A percentile compares a stretch with the other conserved stretches of the same genome.
These are phyloP conservation scores for Phytophthora lateralis DNA, from an alignment of 352 stramenopile genomes.

Conservation along the genomic window DNA sequence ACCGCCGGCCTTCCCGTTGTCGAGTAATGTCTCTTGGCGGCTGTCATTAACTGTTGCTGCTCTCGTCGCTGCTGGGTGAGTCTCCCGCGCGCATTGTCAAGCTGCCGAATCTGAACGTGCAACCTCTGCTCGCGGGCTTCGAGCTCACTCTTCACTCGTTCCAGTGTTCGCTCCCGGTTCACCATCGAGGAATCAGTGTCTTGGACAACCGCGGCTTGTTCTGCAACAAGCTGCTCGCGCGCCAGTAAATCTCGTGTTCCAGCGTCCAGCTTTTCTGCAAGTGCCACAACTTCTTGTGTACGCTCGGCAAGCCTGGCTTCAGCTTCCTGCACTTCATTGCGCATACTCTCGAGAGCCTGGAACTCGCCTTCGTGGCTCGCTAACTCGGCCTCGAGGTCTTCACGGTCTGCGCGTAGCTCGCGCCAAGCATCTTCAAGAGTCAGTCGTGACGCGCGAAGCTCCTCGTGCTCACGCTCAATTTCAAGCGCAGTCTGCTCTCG, in stretches of 20 bases:
- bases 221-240: slow-evolving; percentile 35
- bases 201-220: slow-evolving; percentile 27
- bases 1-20: slow-evolving; percentile 1
- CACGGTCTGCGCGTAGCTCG: slow-evolving; percentile 43
- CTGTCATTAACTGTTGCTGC: slow-evolving; percentile 39
- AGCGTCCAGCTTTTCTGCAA: slow-evolving; percentile 30
- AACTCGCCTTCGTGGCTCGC: slow-evolving; percentile 57
- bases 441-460: slow-evolving; percentile 37
- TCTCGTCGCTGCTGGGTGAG: slow-evolving; percentile 53
- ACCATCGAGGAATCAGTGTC: slow-evolving; percentile 25
- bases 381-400: slow-evolving; percentile 48
- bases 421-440: slow-evolving; percentile 42
- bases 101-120: slow-evolving; percentile 58
- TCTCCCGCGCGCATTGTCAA: slow-evolving; percentile 48
- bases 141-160: slow-evolving; percentile 46
- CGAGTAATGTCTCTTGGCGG: slow-evolving; percentile 17
- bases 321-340: slow-evolving; percentile 38
- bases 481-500: slow-evolving; percentile 52
- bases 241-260: slow-evolving; percentile 28
- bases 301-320: slow-evolving; percentile 48
- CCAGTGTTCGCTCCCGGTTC: slow-evolving; percentile 33
- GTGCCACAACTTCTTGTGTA: slow-evolving; percentile 30
- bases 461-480: slow-evolving; percentile 36
- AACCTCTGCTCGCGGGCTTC: slow-evolving; percentile 56
- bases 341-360: slow-evolving; percentile 38